These are phyloP conservation scores for Microdochium nivale DNA, from an alignment of 2,329 filamentous ascomycete species.

Conservation along the genomic window DNA sequence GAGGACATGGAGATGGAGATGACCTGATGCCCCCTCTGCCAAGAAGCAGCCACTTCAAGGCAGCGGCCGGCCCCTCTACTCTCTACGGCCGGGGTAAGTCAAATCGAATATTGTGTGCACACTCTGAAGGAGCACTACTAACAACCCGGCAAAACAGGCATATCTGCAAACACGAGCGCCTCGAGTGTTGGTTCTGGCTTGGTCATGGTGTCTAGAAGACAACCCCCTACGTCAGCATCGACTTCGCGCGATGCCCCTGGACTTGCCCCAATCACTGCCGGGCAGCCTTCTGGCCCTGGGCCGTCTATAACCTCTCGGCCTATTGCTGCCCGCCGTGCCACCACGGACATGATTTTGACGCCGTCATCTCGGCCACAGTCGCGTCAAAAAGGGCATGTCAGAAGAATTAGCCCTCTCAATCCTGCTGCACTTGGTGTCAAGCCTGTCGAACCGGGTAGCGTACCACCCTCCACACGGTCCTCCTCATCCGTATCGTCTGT, in stretches of 20 bases:
- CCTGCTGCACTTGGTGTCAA: background rate
- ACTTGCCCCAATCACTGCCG: too few relatives aligned
- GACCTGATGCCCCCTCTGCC: background rate
- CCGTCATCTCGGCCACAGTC: background rate
- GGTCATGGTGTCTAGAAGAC: background rate
- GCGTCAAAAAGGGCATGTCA: background rate
- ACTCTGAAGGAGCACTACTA: background rate
- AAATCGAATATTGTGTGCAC: background rate
- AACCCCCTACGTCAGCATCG: background rate
- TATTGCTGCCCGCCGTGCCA: background rate
- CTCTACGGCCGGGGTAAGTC: background rate
- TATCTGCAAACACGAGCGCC: background rate
- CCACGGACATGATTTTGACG: background rate
- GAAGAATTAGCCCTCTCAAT: background rate
- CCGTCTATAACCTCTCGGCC: background rate
- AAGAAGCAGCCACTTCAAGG: background rate
- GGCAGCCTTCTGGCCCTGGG: background rate
- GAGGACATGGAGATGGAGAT: constrained; percentile 20
- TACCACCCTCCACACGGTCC: background rate
- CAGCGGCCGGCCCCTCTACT: background rate
- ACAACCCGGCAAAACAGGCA: background rate
- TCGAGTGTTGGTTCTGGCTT: background rate
- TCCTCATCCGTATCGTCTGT: background rate
- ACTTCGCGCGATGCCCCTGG: background rate
- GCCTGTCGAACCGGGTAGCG: background rate